Evolutionary conservation across 2,329 filamentous ascomycete species (phyloP).

Genomic region (Ceratocystis lukuohia): DNA sequence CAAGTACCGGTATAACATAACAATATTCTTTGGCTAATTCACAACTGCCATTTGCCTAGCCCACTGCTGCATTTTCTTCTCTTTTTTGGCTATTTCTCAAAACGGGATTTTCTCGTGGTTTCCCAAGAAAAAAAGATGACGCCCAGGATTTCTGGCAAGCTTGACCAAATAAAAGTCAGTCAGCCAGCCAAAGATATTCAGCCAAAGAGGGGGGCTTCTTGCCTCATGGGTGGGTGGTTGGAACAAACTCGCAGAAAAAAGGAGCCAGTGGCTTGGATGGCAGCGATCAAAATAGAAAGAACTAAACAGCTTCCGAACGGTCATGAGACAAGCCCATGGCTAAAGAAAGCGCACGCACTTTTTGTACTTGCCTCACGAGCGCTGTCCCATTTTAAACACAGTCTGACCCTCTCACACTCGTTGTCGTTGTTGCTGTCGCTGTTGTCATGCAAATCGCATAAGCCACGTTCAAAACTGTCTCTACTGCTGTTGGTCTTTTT

Average conservation of each 20-base stretch:
- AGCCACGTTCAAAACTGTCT: not conserved
- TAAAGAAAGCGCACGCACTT: not conserved
- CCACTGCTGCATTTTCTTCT: no score
- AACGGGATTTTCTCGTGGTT: no score
- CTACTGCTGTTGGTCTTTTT: not conserved
- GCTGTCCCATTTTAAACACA: no score
- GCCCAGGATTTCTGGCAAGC: not conserved
- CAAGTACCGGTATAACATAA: not conserved
- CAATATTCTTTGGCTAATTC: no score
- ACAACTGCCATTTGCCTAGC: no score
- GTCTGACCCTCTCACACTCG: not conserved
- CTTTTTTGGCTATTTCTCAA: no score
- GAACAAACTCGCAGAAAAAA: not conserved
- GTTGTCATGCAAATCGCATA: not conserved
- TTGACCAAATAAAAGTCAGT: not conserved
- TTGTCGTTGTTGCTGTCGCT: not conserved
- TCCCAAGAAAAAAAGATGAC: no score
- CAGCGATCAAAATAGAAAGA: conserved; percentile 17
- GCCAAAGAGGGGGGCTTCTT: no score
- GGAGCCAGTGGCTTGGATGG: conserved; percentile 12
- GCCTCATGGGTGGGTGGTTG: not conserved
- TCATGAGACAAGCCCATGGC: conserved; percentile 1
- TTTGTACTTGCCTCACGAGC: not conserved
- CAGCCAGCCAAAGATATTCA: not conserved
- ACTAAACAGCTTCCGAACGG: not conserved